Evolutionary conservation across 768 basidiomycete species (phyloP).

Genomic region (Thelephora ganbajun): DNA sequence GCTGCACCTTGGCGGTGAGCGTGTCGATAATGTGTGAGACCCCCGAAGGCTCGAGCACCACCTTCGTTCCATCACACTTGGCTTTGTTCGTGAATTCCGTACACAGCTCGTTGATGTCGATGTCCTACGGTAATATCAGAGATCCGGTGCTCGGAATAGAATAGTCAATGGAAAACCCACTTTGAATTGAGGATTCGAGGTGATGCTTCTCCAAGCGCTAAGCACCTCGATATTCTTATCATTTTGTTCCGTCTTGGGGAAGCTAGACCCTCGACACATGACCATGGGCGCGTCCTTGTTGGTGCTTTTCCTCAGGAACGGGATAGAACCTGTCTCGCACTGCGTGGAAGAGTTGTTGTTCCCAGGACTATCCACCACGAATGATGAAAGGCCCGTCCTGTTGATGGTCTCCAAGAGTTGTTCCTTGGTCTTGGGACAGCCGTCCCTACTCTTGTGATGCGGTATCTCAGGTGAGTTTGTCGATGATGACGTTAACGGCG

Average conservation of each 20-base stretch:
- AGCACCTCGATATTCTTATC: conserved; percentile 68
- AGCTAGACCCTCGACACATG: conserved; percentile 51
- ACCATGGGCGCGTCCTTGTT: conserved; percentile 35
- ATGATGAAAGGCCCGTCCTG: conserved; percentile 45
- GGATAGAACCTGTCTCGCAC: conserved; percentile 3
- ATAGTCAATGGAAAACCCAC: conserved; percentile 24
- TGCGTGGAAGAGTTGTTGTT: conserved; percentile 12
- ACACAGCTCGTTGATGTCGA: conserved; percentile 70
- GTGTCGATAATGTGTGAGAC: conserved; percentile 30
- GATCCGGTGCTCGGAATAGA: not conserved
- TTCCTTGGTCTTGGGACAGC: conserved; percentile 42
- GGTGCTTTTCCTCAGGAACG: conserved; percentile 24
- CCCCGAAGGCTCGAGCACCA: conserved; percentile 48
- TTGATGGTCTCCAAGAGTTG: conserved; percentile 38
- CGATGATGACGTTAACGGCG: conserved; percentile 28
- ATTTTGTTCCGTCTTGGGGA: conserved; percentile 55
- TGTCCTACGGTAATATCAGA: conserved; percentile 31
- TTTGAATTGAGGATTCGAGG: conserved; percentile 62
- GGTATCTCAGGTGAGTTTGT: conserved; percentile 16
- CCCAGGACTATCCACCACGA: conserved; percentile 20
- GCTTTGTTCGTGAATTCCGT: conserved; percentile 72
- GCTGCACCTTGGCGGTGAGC: conserved; percentile 17
- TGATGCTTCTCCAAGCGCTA: conserved; percentile 68
- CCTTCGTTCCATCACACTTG: conserved; percentile 71
- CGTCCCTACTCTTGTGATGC: conserved; percentile 1